Conservation (phyloP, 2,329 filamentous ascomycete genomes). For the Didymosphaeria variabile region DNA sequence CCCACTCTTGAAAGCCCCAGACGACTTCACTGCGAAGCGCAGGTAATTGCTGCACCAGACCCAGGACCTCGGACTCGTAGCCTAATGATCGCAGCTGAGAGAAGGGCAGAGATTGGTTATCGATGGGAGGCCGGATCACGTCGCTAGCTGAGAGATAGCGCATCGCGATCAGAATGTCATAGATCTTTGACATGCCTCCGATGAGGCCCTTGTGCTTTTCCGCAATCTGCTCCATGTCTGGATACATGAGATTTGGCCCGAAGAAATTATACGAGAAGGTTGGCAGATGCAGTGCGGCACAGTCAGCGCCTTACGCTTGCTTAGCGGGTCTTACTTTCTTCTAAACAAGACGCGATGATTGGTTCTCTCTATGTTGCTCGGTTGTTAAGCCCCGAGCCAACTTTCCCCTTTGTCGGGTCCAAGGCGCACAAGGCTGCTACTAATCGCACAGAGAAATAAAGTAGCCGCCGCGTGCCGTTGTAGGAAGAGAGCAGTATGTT, state of each 20-base stretch:
- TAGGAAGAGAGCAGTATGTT: no score
- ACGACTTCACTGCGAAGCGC: conserved; percentile 15
- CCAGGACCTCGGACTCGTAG: conserved; percentile 18
- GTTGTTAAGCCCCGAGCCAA: no score
- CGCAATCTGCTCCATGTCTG: conserved; percentile 17
- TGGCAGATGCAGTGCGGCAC: conserved; percentile 7
- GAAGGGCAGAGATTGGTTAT: conserved; percentile 1
- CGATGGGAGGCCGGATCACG: conserved; percentile 15
- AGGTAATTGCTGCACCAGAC: conserved; percentile 16
- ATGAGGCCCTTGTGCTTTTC: conserved; percentile 21
- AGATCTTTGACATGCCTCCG: conserved; percentile 17
- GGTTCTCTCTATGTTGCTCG: neutral
- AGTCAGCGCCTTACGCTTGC: neutral
- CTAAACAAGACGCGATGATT: neutral
- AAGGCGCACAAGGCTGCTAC: no score
- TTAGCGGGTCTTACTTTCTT: no score
- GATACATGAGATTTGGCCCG: neutral
- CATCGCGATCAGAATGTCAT: conserved; percentile 18
- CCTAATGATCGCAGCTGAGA: conserved; percentile 12
- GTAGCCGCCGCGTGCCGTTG: no score
- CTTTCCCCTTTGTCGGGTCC: no score
- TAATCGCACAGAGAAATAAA: no score
- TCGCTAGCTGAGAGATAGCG: conserved; percentile 18
- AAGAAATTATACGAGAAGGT: neutral
- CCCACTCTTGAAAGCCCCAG: conserved; percentile 19